phyloP scores from a whole-genome alignment of 2,329 filamentous ascomycete genomes.

The Zymoseptoria ardabiliae region DNA sequence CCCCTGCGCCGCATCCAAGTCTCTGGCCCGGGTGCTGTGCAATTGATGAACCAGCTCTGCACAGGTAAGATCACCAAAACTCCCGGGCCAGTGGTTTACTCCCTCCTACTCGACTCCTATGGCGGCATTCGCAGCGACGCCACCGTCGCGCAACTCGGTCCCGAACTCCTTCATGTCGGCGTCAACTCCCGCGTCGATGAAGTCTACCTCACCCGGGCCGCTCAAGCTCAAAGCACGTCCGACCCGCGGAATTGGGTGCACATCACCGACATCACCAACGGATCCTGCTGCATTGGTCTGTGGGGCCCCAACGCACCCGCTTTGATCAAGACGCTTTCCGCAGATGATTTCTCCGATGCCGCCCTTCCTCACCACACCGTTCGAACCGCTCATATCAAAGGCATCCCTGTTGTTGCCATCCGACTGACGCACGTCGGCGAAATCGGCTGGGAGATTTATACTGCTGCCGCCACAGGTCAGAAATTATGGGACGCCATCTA shows the following conservation, averaged over 20 bases:
- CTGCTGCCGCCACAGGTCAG: constrained; percentile 52
- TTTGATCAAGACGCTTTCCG: constrained; percentile 41
- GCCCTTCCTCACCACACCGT: constrained; percentile 45
- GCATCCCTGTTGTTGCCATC: constrained; percentile 51
- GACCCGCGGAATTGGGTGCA: constrained; percentile 40
- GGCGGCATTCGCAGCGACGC: constrained; percentile 52
- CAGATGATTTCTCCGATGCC: constrained; percentile 40
- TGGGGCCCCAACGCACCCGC: constrained; percentile 53
- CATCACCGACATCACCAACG: constrained; percentile 53
- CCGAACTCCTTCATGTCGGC: constrained; percentile 48
- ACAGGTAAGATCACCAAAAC: constrained; percentile 44
- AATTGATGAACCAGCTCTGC: constrained; percentile 49
- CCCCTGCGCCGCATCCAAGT: constrained; percentile 53
- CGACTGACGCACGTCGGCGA: constrained; percentile 56
- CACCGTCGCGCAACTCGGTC: constrained; percentile 47
- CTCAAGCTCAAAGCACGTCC: constrained; percentile 40
- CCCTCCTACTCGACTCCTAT: constrained; percentile 47
- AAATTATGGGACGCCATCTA: constrained; percentile 53
- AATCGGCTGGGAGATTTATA: constrained; percentile 55
- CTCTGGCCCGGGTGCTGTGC: constrained; percentile 49
- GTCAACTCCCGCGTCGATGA: constrained; percentile 51
- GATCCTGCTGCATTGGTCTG: constrained; percentile 54
- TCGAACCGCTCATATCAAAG: constrained; percentile 44
- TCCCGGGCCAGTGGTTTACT: constrained; percentile 48
- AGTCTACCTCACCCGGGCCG: constrained; percentile 48